A percentile compares a stretch with the other conserved stretches of the same genome.
Conservation (phyloP, 371 early-diverging fungal genomes). For the Smittium mucronatum region DNA sequence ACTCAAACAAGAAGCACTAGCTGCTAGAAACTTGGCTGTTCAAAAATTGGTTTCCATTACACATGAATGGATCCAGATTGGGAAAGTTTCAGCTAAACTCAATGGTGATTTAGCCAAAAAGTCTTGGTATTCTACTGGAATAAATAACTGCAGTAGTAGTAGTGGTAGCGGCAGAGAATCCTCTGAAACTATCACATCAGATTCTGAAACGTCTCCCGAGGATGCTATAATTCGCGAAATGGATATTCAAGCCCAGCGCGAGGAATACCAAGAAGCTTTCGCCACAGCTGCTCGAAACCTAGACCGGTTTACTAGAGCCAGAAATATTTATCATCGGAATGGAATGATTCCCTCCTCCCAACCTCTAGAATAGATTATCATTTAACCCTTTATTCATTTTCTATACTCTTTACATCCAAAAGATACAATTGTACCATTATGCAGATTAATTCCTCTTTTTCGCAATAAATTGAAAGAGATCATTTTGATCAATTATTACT, state of each 20-base stretch:
- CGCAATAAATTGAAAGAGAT: too few species aligned
- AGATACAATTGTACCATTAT: too few species aligned
- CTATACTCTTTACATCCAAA: too few species aligned
- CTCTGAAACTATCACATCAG: background rate
- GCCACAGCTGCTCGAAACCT: conserved; percentile 3
- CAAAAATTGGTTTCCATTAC: conserved; percentile 22
- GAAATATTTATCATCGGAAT: conserved; percentile 24
- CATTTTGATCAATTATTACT: too few species aligned
- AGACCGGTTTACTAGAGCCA: conserved; percentile 29
- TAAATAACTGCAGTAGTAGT: background rate
- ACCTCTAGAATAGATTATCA: too few species aligned
- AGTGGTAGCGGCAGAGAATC: background rate
- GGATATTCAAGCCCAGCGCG: conserved; percentile 18
- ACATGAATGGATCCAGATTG: conserved; percentile 22
- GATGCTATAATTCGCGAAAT: conserved; percentile 11
- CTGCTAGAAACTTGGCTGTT: conserved; percentile 13
- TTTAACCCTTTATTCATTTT: too few species aligned
- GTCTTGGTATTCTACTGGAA: background rate
- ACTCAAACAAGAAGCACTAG: conserved; percentile 13
- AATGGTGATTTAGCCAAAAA: too few species aligned
- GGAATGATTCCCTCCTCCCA: conserved; percentile 57
- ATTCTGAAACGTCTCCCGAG: conserved; percentile 6
- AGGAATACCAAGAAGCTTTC: conserved; percentile 17
- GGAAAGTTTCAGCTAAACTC: too few species aligned
- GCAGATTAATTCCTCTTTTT: too few species aligned